These are phyloP conservation scores for Panaeolus papilionaceus DNA, from an alignment of 768 basidiomycete genomes.

Conservation along the genomic window DNA sequence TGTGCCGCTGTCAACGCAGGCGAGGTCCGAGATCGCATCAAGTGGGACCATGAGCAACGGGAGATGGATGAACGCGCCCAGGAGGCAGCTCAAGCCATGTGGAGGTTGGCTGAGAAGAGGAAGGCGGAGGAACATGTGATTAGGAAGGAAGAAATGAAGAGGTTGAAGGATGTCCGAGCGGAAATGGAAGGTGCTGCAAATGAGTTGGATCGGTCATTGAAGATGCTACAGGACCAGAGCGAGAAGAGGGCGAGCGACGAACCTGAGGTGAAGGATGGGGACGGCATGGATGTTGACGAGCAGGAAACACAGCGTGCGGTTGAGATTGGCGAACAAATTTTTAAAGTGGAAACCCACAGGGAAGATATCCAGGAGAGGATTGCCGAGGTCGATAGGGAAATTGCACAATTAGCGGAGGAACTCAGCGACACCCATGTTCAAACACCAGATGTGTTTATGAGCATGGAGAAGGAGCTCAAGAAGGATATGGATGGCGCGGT, in stretches of 20 bases:
- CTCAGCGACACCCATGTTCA: neutral
- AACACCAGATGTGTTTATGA: neutral
- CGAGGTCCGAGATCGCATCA: constrained; percentile 23
- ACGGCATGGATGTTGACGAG: constrained; percentile 12
- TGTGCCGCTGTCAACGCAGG: constrained; percentile 28
- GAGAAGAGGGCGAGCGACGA: constrained; percentile 8
- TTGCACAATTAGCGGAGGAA: neutral
- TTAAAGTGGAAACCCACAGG: neutral
- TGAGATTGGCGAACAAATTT: constrained; percentile 5
- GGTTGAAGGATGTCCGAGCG: constrained; percentile 23
- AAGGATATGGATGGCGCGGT: neutral
- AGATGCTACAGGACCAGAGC: neutral
- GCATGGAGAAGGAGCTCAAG: neutral
- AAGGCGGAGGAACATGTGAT: constrained; percentile 7
- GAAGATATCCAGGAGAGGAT: neutral
- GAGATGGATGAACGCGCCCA: constrained; percentile 20
- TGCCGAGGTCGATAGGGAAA: constrained; percentile 6
- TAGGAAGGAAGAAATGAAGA: constrained; percentile 21
- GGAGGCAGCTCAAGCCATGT: constrained; percentile 13
- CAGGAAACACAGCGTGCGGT: neutral
- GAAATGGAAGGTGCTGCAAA: constrained; percentile 23
- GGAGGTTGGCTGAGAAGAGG: constrained; percentile 18
- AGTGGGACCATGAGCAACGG: constrained; percentile 24
- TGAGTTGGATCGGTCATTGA: neutral
- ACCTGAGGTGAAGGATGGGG: neutral